Percentiles rank a stretch among this genome's conserved stretches.
Evolutionary conservation across 2,329 filamentous ascomycete species (phyloP).

Genomic region (Trichoderma oligosporum): DNA sequence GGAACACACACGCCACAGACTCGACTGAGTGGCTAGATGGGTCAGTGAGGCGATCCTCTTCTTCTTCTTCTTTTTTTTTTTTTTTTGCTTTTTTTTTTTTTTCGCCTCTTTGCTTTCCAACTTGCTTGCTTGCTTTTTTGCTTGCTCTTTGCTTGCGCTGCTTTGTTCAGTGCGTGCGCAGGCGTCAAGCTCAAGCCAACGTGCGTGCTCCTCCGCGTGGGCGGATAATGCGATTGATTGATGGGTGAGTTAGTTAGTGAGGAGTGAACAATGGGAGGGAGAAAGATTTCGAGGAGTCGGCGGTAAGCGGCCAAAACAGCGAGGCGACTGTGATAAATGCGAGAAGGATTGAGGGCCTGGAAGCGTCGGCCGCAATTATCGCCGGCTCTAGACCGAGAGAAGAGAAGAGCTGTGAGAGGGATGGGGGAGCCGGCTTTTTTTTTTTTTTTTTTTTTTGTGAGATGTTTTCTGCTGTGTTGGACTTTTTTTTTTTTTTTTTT

Average conservation of each 20-base stretch:
- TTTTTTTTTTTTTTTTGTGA: background rate
- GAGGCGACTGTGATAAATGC: slow-evolving; percentile 17
- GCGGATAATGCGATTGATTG: background rate
- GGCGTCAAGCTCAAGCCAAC: background rate
- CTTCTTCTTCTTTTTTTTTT: background rate
- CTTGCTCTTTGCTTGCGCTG: background rate
- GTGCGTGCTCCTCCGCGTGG: background rate
- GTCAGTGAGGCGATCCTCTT: background rate
- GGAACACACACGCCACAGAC: background rate
- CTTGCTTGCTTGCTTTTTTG: background rate
- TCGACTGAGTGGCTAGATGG: background rate
- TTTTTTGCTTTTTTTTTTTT: background rate
- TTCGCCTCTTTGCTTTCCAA: background rate
- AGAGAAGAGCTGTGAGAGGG: no score
- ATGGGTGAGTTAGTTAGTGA: background rate
- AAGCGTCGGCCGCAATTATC: slow-evolving; percentile 17
- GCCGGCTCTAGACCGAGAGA: slow-evolving; percentile 15
- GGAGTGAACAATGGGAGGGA: background rate
- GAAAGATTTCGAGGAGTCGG: slow-evolving; percentile 15
- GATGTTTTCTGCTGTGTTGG: no score
- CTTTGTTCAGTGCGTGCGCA: background rate
- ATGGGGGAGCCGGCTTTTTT: slow-evolving; percentile 1
- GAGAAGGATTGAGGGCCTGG: slow-evolving; percentile 12
- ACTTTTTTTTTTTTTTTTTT: no score
- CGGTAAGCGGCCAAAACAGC: slow-evolving; percentile 20